A percentile compares a stretch with the other conserved stretches of the same genome.
phyloP scores from a whole-genome alignment of 176 grass and related monocot species.

The Lolium rigidum region DNA sequence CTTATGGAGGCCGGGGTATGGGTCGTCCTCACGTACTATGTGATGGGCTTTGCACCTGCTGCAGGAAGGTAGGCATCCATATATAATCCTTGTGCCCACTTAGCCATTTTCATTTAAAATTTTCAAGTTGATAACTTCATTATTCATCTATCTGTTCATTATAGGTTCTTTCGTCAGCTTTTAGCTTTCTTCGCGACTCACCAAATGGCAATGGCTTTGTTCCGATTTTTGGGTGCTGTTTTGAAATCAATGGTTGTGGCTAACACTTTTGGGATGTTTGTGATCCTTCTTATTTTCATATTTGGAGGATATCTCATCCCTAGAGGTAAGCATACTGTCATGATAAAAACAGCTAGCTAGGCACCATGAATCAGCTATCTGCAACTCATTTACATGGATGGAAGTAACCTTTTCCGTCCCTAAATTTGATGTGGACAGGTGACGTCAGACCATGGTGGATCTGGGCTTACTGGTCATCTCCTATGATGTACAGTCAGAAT shows the following conservation, averaged over 20 bases:
- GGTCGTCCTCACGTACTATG: too few species aligned
- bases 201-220: too few species aligned
- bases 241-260: too few species aligned
- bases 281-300: constrained; percentile 52
- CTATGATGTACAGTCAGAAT: too few species aligned
- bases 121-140: not conserved
- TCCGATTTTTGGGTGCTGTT: too few species aligned
- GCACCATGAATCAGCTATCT: not conserved
- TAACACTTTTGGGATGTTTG: too few species aligned
- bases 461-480: too few species aligned
- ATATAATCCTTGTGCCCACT: not conserved
- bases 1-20: constrained; percentile 47
- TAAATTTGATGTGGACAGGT: constrained; percentile 51
- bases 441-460: constrained; percentile 58
- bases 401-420: constrained; percentile 19
- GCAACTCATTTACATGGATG: not conserved
- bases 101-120: not conserved
- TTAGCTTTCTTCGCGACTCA: too few species aligned
- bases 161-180: constrained; percentile 83
- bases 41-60: constrained; percentile 44
- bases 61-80: constrained; percentile 44
- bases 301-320: constrained; percentile 85
- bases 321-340: constrained; percentile 54
- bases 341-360: constrained; percentile 5
- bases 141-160: constrained; percentile 5